phyloP scores from a whole-genome alignment of 2,329 filamentous ascomycete genomes.

The Monosporascus sp. region DNA sequence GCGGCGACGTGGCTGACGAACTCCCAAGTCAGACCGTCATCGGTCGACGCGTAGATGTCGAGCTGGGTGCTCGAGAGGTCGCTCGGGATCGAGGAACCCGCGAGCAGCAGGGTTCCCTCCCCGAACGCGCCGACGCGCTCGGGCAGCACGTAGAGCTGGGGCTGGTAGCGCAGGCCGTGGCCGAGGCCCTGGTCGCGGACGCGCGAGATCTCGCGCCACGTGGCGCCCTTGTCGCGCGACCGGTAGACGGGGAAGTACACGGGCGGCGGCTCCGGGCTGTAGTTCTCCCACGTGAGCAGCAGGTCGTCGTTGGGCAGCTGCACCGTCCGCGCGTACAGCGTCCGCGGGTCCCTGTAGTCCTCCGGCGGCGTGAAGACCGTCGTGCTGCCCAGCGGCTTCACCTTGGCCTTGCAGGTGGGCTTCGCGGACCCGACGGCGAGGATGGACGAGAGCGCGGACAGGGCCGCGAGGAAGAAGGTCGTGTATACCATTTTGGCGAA shows the following conservation, averaged over 20 bases:
- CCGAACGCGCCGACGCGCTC: constrained; percentile 51
- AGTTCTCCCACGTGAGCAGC: constrained; percentile 52
- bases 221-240: constrained; percentile 48
- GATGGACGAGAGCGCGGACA: too few relatives aligned
- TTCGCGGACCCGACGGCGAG: too few relatives aligned
- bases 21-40: constrained; percentile 58
- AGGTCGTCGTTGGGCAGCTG: constrained; percentile 42
- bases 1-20: constrained; percentile 62
- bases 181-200: constrained; percentile 60
- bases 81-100: constrained; percentile 55
- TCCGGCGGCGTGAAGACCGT: constrained; percentile 35
- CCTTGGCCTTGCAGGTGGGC: too few relatives aligned
- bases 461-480: too few relatives aligned
- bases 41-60: constrained; percentile 61
- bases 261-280: constrained; percentile 48
- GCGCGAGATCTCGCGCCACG: constrained; percentile 58
- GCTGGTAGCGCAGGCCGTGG: constrained; percentile 65
- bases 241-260: constrained; percentile 51
- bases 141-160: constrained; percentile 60
- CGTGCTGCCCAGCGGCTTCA: too few relatives aligned
- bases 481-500: too few relatives aligned
- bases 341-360: constrained; percentile 38
- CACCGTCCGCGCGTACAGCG: constrained; percentile 39
- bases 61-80: constrained; percentile 61
- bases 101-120: constrained; percentile 57